phyloP scores from a whole-genome alignment of 371 early-diverging fungal genomes.

The Mortierella sp. region DNA sequence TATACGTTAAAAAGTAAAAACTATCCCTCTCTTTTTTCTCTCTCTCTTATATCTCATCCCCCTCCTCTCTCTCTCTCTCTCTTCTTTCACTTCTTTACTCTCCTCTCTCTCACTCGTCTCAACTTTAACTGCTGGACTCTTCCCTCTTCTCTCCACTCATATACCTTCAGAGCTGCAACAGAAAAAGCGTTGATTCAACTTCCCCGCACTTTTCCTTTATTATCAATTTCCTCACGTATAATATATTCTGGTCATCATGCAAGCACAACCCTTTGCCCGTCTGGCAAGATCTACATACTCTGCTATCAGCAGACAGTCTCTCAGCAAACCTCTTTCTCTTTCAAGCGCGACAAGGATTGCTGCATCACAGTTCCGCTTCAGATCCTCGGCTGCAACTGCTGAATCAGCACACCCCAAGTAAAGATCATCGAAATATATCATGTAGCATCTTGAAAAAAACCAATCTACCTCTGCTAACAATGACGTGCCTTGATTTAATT shows the following conservation, averaged over 20 bases:
- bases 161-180: neutral
- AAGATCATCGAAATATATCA: neutral
- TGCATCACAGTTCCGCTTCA: slow-evolving; percentile 33
- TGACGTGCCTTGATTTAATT: neutral
- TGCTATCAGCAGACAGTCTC: slow-evolving; percentile 24
- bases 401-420: slow-evolving; percentile 37
- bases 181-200: too few relatives aligned
- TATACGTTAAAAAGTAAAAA: neutral
- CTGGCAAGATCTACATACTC: slow-evolving; percentile 43
- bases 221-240: neutral
- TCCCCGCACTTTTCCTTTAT: neutral
- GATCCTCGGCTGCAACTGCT: slow-evolving; percentile 48
- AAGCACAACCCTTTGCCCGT: slow-evolving; percentile 46
- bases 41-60: neutral
- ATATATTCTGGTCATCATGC: slow-evolving; percentile 22
- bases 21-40: slow-evolving; percentile 1
- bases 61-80: neutral
- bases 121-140: slow-evolving; percentile 10
- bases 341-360: slow-evolving; percentile 41
- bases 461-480: neutral
- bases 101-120: neutral
- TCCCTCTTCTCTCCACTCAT: slow-evolving; percentile 5
- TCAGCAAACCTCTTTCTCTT: slow-evolving; percentile 20
- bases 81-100: neutral
- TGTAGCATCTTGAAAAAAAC: neutral